Evolutionary conservation across 495 filamentous ascomycete species (phyloP).

Genomic region (Hypoxylon perforatum): DNA sequence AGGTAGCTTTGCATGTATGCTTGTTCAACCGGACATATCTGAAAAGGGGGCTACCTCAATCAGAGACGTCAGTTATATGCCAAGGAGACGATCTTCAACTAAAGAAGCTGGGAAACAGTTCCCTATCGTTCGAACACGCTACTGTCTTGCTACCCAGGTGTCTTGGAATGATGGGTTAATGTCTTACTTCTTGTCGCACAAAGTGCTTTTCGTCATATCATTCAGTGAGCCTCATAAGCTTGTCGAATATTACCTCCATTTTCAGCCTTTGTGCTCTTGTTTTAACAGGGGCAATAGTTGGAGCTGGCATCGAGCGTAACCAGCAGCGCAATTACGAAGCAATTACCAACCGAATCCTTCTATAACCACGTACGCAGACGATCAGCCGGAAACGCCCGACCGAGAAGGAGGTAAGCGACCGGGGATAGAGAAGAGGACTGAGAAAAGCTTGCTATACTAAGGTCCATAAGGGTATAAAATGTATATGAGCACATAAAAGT

Average conservation of each 20-base stretch:
- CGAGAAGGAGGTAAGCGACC: background rate
- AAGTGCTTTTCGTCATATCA: background rate
- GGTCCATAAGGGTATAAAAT: background rate
- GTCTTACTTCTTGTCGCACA: background rate
- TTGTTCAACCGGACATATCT: conserved; percentile 1
- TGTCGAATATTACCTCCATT: conserved; percentile 1
- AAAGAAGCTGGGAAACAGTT: background rate
- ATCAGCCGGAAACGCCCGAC: conserved; percentile 30
- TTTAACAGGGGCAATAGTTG: background rate
- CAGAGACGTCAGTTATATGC: conserved; percentile 18
- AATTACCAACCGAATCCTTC: conserved; percentile 31
- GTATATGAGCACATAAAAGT: background rate
- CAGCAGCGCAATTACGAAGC: conserved; percentile 21
- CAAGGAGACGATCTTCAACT: conserved; percentile 26
- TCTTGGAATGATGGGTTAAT: too few relatives aligned
- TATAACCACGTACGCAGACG: conserved; percentile 13
- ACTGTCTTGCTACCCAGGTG: too few relatives aligned
- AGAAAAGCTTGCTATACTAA: background rate
- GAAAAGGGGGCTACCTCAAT: conserved; percentile 3
- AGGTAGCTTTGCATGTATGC: conserved; percentile 1
- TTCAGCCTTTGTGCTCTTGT: background rate
- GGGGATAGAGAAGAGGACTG: background rate
- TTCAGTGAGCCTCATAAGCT: background rate
- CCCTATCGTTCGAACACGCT: conserved; percentile 3
- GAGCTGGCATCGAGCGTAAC: background rate